Evolutionary conservation across 106 monocot species (phyloP), one percentile per base, ranked within the genome.

Genomic region (Apostasia ramifera): DNA sequence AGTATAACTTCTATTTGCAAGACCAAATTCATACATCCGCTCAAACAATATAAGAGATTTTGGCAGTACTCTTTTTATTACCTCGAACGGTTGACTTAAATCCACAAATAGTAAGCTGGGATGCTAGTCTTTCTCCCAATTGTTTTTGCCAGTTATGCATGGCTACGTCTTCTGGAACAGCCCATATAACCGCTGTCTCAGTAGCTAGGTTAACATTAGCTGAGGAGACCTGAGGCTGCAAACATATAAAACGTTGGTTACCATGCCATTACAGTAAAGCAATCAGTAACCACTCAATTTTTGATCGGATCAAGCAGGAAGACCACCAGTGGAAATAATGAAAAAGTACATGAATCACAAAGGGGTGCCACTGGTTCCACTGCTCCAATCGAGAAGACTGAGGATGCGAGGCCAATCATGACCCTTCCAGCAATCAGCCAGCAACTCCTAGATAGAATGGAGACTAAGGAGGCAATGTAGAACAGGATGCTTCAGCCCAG

Each of bases 131-230:
- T 69, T 88, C 73, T 7, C 98, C 98, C 77, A 98, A 74, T 3
- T 86, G 66, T 38, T 82, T 79, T 75, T 90, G 71, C 98, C 98
- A 98, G 68, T 90, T 78, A 2, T 74, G 49, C 53, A 69, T 63
- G 62, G 65, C 80, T 57, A 79, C 81, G 45, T 61, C 73, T 74
- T 95, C 91, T 26, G 85, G 73, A 2, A 77, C 44, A 61, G 78
- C 79, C 90, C 93, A 93, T 13, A 98, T 81, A 39, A 98, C 75
- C 63, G 98, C 98, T 11, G 87, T 85, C 79, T 98, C 98, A 3
- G 98, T 93, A 60, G 98, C 83, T 73, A 98, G 85, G 73, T 98
- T 98, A 48, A 98, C 98, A 61, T 50, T 85, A 8, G 98, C 98
- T 57, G 86, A 82, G 0, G 74, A 84, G 49, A 98, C 98, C 74